Evolutionary conservation across 345 rosid genomes (phyloP), one percentile per base, ranked within the genome.

Genomic region (Arabis alpina): DNA sequence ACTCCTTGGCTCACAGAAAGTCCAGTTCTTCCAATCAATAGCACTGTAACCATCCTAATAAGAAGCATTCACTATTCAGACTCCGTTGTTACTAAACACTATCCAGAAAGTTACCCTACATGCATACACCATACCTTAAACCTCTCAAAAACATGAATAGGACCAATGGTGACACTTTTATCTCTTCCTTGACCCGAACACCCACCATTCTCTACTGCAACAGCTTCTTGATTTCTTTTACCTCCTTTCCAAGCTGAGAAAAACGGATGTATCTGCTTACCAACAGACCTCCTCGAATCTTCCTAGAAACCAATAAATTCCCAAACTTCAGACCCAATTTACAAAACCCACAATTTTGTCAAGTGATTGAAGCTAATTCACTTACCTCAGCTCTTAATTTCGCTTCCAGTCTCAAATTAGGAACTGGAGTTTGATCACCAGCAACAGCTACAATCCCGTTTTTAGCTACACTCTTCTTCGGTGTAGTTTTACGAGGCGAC

Each of bases 141-240:
- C 71, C 74, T 87, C 39, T 91, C 99, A 80, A 89, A 88, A 23
- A 94, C 91, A 72, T 94, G 99, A 66, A 94, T 84, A 68, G 99
- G 99, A 57, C 97, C 90, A 3, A 85, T 49, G 34, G 77, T 66
- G 72, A 40, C 52, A 34, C 32, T 34, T 79, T 52, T 58, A 34
- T 70, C 69, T 48, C 77, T 87, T 77, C 52, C 72, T 68, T 47
- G 75, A 37, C 59, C 73, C 49, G 50, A 71, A 74, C 62, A 13
- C 14, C 50, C 19, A 59, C 74, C 64, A 54, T 54, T 71, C 48
- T 84, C 82, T 1, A 37, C 57, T 66, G 75, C 81, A n/a, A 34
- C 48, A 42, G 71, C 69, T 75, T 80, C 87, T 57, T 83, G 82
- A 74, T 64, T 70, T 70, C 60, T 83, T 77, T 79, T 89, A 57